These are phyloP conservation scores for Colletotrichum sp. DNA, from an alignment of 2,329 filamentous ascomycete genomes.

Conservation along the genomic window DNA sequence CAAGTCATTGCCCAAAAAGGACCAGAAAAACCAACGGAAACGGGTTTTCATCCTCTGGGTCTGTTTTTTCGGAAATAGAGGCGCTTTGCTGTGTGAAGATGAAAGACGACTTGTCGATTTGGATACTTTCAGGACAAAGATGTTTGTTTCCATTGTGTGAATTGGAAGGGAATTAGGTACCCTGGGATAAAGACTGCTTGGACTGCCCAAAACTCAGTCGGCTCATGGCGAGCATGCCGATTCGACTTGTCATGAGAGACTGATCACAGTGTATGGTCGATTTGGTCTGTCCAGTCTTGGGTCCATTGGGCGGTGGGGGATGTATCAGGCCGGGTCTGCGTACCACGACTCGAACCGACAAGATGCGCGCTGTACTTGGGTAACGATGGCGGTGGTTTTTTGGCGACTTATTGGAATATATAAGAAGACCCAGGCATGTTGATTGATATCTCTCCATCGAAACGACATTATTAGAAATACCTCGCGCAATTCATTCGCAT, in stretches of 20 bases:
- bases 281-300: not conserved
- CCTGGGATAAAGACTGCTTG: not conserved
- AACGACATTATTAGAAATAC: not conserved
- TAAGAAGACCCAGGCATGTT: not conserved
- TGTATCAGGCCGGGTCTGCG: not conserved
- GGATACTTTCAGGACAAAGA: not conserved
- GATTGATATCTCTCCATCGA: not conserved
- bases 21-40: not conserved
- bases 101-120: not conserved
- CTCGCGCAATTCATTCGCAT: not conserved
- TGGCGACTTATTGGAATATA: not conserved
- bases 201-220: not conserved
- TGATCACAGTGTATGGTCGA: not conserved
- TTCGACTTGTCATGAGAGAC: not conserved
- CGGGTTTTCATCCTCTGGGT: not conserved
- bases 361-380: not conserved
- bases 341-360: not conserved
- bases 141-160: not conserved
- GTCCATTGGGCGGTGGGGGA: not conserved
- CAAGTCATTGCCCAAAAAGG: not conserved
- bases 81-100: not conserved
- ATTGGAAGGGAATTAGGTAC: not conserved
- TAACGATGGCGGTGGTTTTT: not conserved
- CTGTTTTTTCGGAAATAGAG: not conserved
- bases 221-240: not conserved